Percentiles rank a stretch among this genome's conserved stretches.
These are phyloP conservation scores for Phytophthora tentaculata DNA, from an alignment of 352 stramenopile species.

Conservation along the genomic window DNA sequence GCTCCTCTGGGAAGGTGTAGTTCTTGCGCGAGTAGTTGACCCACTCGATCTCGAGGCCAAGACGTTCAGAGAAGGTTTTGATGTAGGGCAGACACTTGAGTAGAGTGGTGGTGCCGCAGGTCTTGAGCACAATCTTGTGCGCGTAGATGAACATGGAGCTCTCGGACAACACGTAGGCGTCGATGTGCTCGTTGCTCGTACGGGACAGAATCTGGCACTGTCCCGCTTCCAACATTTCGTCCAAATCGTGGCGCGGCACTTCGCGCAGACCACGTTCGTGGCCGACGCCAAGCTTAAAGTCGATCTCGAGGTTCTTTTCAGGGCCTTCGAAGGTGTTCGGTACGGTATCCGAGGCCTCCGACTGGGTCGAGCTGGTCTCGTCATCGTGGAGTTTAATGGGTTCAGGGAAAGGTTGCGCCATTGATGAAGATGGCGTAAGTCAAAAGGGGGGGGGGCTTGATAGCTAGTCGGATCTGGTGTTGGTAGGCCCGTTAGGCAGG, in stretches of 20 bases:
- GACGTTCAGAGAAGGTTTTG: constrained; percentile 75
- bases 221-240: constrained; percentile 94
- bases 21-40: constrained; percentile 99
- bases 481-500: constrained; percentile 73
- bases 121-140: constrained; percentile 99
- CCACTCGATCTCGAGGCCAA: constrained; percentile 98
- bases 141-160: constrained; percentile 99
- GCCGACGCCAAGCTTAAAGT: constrained; percentile 87
- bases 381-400: constrained; percentile 71
- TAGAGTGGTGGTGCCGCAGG: constrained; percentile 99
- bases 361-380: constrained; percentile 80
- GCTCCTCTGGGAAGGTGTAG: constrained; percentile 98
- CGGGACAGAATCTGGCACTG: constrained; percentile 97
- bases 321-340: constrained; percentile 97
- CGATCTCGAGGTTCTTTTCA: constrained; percentile 97
- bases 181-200: constrained; percentile 96
- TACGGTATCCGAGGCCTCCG: constrained; percentile 59
- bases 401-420: constrained; percentile 70
- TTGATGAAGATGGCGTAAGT: constrained; percentile 14
- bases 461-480: background rate
- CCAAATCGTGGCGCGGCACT: constrained; percentile 88
- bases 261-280: constrained; percentile 90
- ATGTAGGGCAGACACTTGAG: constrained; percentile 92
- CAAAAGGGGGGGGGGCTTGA: constrained; percentile 11
- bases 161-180: constrained; percentile 96